Evolutionary conservation across 345 rosid genomes (phyloP).

Genomic region (Lenwebbia sp.): DNA sequence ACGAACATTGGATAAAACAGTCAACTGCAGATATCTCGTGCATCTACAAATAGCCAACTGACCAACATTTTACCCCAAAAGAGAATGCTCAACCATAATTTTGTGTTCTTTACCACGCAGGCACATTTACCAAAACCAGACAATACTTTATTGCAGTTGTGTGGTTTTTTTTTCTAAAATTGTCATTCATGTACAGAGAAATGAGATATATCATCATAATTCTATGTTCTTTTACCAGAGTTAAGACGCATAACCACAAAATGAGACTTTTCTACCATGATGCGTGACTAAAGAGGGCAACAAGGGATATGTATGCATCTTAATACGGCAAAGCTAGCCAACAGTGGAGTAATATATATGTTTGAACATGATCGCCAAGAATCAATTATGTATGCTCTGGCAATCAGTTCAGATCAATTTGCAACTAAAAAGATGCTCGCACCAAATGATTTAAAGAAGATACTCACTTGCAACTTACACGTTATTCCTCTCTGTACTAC

Average conservation of each 20-base stretch:
- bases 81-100: not conserved
- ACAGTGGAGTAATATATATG: not conserved
- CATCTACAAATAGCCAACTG: not conserved
- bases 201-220: not conserved
- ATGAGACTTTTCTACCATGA: not conserved
- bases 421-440: not conserved
- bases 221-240: not conserved
- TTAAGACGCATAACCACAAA: not conserved
- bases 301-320: not conserved
- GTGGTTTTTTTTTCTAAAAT: not conserved
- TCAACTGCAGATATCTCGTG: not conserved
- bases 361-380: not conserved
- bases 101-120: not conserved
- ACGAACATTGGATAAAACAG: not conserved
- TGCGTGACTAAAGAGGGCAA: not conserved
- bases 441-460: not conserved
- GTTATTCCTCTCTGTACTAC: constrained; percentile 71
- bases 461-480: constrained; percentile 55
- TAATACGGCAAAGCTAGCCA: not conserved
- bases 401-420: not conserved
- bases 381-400: not conserved
- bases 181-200: not conserved
- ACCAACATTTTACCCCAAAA: not conserved
- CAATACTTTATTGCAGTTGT: not conserved
- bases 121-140: not conserved